Evolutionary conservation across 192 early-diverging fungal species (phyloP).

Genomic region (Mortierella alpina): DNA sequence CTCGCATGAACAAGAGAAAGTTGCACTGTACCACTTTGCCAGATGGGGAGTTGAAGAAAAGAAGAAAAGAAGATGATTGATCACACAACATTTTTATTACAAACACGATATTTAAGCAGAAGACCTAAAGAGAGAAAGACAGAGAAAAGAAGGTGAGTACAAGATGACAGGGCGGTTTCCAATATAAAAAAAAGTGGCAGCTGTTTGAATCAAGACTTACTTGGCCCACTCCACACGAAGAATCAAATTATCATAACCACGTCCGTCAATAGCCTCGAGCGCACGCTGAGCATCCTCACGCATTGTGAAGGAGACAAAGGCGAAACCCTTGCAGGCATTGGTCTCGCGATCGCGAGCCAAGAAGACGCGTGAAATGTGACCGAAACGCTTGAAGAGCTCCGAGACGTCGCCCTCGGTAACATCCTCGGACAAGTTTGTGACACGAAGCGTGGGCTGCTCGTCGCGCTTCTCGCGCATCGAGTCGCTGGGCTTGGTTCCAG

Average conservation of each 20-base stretch:
- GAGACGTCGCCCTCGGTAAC: constrained; percentile 88
- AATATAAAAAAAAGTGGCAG: not conserved
- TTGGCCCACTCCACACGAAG: constrained; percentile 89
- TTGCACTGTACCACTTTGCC: not conserved
- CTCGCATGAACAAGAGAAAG: not conserved
- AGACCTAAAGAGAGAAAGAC: constrained; percentile 18
- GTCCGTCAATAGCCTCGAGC: constrained; percentile 89
- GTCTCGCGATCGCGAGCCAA: constrained; percentile 89
- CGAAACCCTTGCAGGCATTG: constrained; percentile 92
- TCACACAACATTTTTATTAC: constrained; percentile 4
- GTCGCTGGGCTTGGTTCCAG: constrained; percentile 55
- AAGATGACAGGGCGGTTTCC: not conserved
- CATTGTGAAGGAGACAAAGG: constrained; percentile 90
- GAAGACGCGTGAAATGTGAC: constrained; percentile 84
- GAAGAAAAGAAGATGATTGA: constrained; percentile 2
- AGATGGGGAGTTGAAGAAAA: not conserved
- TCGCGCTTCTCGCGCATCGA: constrained; percentile 68
- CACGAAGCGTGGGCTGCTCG: constrained; percentile 82
- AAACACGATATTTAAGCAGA: constrained; percentile 39
- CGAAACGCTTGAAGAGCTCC: constrained; percentile 90
- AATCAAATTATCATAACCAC: constrained; percentile 97
- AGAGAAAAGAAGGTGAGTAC: not conserved
- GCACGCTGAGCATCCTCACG: constrained; percentile 86
- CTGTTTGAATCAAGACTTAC: constrained; percentile 37
- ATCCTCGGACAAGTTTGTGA: constrained; percentile 97